Percentiles rank a stretch among this genome's conserved stretches.
phyloP scores from a whole-genome alignment of 2,329 filamentous ascomycete genomes.

The Beauveria sp. region DNA sequence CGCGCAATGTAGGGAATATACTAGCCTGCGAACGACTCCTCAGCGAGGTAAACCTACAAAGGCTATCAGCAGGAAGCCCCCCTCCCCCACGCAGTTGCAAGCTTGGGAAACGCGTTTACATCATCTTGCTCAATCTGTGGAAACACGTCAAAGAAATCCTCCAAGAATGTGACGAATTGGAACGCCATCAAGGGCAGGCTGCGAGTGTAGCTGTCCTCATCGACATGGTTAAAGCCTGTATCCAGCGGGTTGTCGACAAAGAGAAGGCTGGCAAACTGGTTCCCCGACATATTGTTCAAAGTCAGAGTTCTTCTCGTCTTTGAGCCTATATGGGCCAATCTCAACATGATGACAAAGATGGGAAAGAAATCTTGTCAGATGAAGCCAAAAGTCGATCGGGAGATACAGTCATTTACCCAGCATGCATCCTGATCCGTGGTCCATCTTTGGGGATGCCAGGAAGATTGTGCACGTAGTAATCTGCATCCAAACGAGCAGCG shows the following conservation, averaged over 20 bases:
- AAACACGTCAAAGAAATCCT: constrained; percentile 85
- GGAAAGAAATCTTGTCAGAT: background rate
- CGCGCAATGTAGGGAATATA: too few relatives aligned
- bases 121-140: constrained; percentile 58
- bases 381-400: background rate
- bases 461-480: background rate
- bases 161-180: constrained; percentile 81
- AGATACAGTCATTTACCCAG: background rate
- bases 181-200: constrained; percentile 83
- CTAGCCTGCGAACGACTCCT: too few relatives aligned
- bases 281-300: too few relatives aligned
- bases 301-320: too few relatives aligned
- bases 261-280: too few relatives aligned
- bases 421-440: background rate
- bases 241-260: too few relatives aligned
- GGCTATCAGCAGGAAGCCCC: too few relatives aligned
- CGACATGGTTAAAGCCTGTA: constrained; percentile 56
- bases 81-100: too few relatives aligned
- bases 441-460: background rate
- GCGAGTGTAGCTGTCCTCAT: constrained; percentile 77
- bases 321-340: background rate
- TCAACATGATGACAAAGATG: constrained; percentile 30
- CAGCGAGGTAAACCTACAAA: too few relatives aligned
- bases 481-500: too few relatives aligned
- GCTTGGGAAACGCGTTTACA: too few relatives aligned